Evolutionary conservation across 768 basidiomycete genomes (phyloP), one percentile per base, ranked within the genome.

Genomic region (Lepiota venenata): DNA sequence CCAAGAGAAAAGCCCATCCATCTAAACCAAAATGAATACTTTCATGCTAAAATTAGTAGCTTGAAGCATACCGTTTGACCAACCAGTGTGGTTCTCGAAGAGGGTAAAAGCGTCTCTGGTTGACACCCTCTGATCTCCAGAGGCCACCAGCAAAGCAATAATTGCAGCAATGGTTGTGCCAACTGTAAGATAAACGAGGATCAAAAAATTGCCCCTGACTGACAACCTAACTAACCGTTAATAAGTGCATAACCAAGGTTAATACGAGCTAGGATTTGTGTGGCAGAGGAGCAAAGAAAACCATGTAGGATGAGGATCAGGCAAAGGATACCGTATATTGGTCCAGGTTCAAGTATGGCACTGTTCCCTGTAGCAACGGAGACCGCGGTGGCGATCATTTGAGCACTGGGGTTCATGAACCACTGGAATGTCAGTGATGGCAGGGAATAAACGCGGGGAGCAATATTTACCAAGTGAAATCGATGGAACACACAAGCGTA

Each of bases 331-430:
- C 84, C 87, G 55, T 79, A 88, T 0, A 85, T 89, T 2, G 83
- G 77, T 1, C 84, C 85, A 16, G 76, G 56, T 44, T 79, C 75
- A n/a, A 85, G 67, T 41, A 76, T 69, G 18, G 74, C 69, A 11
- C 70, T 65, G 12, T 83, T 84, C 58, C 84, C 72, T 4, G 84
- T 78, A 36, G 72, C 71, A 1, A 88, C 85, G 9, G 81, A 75
- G 38, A 89, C 79, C 1, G 85, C 86, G 8, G 84, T 84, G 11
- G 85, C 79, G 53, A 88, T 87, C 87, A 88, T 88, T 66, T 88
- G 85, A 6, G 87, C 87, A 56, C 32, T 32, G 32, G 9, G 9
- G 8, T 32, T 32, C 25, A 32, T 9, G 32, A 32, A 25, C 5
- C 2, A 25, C 25, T 25, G 32, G 9, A 11, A n/a, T n/a, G n/a